Percentiles rank a stretch among this genome's conserved stretches.
phyloP scores from a whole-genome alignment of 352 stramenopile species.

The Globisporangium megalacanthum region DNA sequence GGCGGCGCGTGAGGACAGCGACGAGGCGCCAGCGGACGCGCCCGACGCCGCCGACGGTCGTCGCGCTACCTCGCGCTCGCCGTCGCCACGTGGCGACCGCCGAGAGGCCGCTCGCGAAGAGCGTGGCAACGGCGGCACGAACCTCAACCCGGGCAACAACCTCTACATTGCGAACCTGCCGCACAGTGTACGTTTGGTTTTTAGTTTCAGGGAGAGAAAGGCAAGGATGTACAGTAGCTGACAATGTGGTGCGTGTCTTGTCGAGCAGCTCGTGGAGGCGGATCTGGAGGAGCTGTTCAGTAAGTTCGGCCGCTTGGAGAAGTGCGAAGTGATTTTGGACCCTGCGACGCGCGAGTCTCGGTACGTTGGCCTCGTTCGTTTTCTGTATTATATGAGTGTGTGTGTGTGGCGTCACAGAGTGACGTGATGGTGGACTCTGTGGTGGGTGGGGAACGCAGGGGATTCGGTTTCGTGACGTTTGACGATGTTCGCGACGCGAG shows the following conservation, averaged over 20 bases:
- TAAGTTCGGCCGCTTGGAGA: conserved; percentile 69
- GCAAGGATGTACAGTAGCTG: no score
- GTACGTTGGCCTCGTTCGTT: conserved; percentile 17
- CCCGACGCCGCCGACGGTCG: neutral
- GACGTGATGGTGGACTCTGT: no score
- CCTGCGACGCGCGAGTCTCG: conserved; percentile 69
- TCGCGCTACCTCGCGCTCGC: conserved; percentile 36
- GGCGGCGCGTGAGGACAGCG: neutral
- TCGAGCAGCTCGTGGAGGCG: conserved; percentile 26
- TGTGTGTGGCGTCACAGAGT: neutral
- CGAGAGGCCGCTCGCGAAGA: neutral
- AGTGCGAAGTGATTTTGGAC: conserved; percentile 81
- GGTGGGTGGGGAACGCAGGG: conserved; percentile 17
- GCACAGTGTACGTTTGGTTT: conserved; percentile 26
- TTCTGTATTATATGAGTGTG: neutral
- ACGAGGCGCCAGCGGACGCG: neutral
- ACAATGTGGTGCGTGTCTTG: neutral
- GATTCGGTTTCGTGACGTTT: conserved; percentile 75
- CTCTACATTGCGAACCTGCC: conserved; percentile 75
- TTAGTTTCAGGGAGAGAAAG: no score
- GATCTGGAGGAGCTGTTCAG: conserved; percentile 68
- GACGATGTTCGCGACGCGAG: conserved; percentile 72
- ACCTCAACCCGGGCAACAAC: conserved; percentile 69
- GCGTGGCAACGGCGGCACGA: conserved; percentile 2
- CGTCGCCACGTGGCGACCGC: conserved; percentile 8